Base-by-base conservation (phyloP, 306 rosid species). In the Elaeagnus macrophylla region DNA sequence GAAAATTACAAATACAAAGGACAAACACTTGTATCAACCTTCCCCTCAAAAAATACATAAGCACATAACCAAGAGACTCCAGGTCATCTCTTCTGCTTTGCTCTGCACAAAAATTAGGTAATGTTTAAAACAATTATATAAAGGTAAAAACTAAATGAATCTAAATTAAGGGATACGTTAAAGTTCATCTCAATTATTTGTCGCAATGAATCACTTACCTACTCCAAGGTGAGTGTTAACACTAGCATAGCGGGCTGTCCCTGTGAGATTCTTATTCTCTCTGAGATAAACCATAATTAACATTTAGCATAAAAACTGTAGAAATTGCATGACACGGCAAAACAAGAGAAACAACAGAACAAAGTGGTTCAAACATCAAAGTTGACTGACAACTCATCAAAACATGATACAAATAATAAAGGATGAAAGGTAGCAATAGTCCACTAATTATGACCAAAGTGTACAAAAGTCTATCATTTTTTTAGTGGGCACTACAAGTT, bases 31-130 rank as follows among this genome's bases (percentile, higher is more conserved):
- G 43, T 62, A 25, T 60, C 81, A 56, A 91, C 99, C 99, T 91
- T 77, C 99, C 99, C 77, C 99, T 78, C 76, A 91, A 73, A 67
- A 91, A 91, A 74, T 91, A 91, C 99, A 91, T 82, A 47, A 91
- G 93, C 70, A 91, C 93, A 68, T 76, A 91, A 57, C 99, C 99
- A 61, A 91, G 99, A 49, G 99, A 91, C 67, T 91, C 99, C 25
- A 91, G 85, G 74, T 91, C 99, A 80, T 91, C 99, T 74, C 99
- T 91, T 73, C 99, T 84, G 85, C 99, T 91, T 78, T 91, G 99
- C 80, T 91, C 99, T 91, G 83, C 76, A 72, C 41, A 38, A 9
- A 75, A 72, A 56, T 25, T 25, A 25, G 32, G 38, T 11, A 45
- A 6, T 36, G 67, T 42, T 50, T 61, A 37, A 53, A 62, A n/a